Conservation (phyloP, 768 basidiomycete genomes). For the Kwoniella botswanensis region DNA sequence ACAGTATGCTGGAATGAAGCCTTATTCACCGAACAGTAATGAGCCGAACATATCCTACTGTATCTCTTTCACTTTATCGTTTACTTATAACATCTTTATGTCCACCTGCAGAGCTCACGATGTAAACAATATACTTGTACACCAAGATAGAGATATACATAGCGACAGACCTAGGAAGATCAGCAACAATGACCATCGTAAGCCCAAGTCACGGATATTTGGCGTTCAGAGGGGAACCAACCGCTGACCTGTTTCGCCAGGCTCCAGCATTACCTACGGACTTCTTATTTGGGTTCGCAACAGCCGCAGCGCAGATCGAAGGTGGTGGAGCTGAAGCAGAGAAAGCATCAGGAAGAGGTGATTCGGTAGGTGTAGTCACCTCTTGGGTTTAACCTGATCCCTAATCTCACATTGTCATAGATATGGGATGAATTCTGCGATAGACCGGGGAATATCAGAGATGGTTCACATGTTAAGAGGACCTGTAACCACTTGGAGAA, state of each 20-base stretch:
- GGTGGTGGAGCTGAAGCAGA: conserved; percentile 63
- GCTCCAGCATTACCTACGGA: conserved; percentile 22
- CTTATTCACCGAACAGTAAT: no score
- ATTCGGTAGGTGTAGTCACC: conserved; percentile 25
- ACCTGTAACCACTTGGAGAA: conserved; percentile 73
- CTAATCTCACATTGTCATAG: conserved; percentile 8
- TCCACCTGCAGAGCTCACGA: no score
- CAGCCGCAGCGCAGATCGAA: conserved; percentile 76
- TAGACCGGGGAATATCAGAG: conserved; percentile 70
- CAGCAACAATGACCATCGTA: neutral
- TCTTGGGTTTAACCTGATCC: neutral
- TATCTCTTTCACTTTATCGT: no score
- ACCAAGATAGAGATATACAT: no score
- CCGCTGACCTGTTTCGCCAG: conserved; percentile 4
- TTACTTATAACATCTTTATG: no score
- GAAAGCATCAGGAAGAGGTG: conserved; percentile 34
- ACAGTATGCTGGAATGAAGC: no score
- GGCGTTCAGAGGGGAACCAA: neutral
- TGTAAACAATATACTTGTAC: no score
- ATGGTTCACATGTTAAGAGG: conserved; percentile 70
- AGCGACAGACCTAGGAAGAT: neutral
- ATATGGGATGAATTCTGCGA: conserved; percentile 76
- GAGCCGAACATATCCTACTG: no score
- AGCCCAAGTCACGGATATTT: neutral
- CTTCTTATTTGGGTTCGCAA: conserved; percentile 51